A percentile compares a stretch with the other conserved stretches of the same genome.
Conservation (phyloP, 2,329 filamentous ascomycete genomes). For the Alternaria panax region DNA sequence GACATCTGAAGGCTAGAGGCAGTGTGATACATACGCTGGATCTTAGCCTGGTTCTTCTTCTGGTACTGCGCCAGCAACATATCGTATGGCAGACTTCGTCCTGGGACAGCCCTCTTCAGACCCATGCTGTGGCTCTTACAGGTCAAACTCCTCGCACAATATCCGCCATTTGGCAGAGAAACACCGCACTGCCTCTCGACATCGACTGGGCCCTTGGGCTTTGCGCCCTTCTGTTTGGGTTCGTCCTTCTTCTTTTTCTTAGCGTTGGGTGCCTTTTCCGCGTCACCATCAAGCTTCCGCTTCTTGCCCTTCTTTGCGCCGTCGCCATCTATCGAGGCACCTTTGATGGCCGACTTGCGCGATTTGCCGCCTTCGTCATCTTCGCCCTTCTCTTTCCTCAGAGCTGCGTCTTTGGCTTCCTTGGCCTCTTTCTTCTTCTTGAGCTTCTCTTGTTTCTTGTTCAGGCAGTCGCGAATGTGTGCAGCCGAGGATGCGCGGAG, state of each 20-base stretch:
- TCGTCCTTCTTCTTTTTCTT: slow-evolving; percentile 96
- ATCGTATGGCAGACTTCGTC: slow-evolving; percentile 87
- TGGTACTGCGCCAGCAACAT: slow-evolving; percentile 74
- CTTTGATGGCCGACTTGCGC: slow-evolving; percentile 53
- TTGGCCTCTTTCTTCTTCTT: slow-evolving; percentile 71
- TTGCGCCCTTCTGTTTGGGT: slow-evolving; percentile 80
- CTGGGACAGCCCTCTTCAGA: slow-evolving; percentile 86
- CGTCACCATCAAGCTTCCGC: slow-evolving; percentile 61
- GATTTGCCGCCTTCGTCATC: slow-evolving; percentile 52
- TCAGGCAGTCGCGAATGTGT: slow-evolving; percentile 84
- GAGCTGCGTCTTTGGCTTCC: slow-evolving; percentile 59
- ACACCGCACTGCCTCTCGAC: slow-evolving; percentile 95
- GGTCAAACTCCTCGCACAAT: slow-evolving; percentile 86
- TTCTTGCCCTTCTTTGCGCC: slow-evolving; percentile 56
- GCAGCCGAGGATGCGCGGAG: slow-evolving; percentile 75
- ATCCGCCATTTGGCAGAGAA: slow-evolving; percentile 80
- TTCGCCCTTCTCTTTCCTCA: slow-evolving; percentile 57
- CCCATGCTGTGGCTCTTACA: slow-evolving; percentile 98
- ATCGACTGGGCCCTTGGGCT: slow-evolving; percentile 91
- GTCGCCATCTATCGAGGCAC: slow-evolving; percentile 46
- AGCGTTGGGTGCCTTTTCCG: slow-evolving; percentile 79
- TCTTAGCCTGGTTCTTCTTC: slow-evolving; percentile 99
- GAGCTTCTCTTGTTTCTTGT: slow-evolving; percentile 75
- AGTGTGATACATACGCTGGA: slow-evolving; percentile 76
- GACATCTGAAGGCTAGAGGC: background rate